Percentiles rank a stretch among this genome's conserved stretches.
Conservation (phyloP, 129 eudicot species). For the Cynara cardunculus region DNA sequence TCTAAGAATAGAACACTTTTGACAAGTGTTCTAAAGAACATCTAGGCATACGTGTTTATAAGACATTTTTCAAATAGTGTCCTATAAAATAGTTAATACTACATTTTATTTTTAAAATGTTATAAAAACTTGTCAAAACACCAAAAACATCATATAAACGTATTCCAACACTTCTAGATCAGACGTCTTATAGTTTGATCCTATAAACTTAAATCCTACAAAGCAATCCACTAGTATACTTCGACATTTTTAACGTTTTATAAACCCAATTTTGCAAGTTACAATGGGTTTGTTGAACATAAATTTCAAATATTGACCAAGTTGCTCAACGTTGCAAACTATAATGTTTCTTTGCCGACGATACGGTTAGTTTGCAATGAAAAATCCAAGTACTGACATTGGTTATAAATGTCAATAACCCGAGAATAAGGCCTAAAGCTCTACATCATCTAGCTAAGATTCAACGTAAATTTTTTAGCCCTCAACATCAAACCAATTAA, state of each 20-base stretch:
- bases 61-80: background rate
- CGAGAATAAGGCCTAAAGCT: background rate
- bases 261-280: background rate
- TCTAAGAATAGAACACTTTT: no score
- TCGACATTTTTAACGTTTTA: background rate
- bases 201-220: background rate
- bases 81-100: no score
- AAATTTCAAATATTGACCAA: background rate
- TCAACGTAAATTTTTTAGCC: background rate
- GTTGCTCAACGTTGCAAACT: background rate
- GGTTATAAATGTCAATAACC: slow-evolving; percentile 4
- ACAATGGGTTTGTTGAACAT: background rate
- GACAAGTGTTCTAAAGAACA: background rate
- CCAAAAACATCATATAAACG: background rate
- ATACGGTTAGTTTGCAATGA: background rate
- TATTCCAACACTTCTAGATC: background rate
- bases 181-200: background rate
- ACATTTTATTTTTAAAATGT: no score
- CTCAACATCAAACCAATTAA: background rate
- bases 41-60: background rate
- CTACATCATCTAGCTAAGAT: slow-evolving; percentile 1
- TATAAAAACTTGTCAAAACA: background rate
- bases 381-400: no score
- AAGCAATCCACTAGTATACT: background rate
- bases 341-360: background rate